Evolutionary conservation across 306 rosid species (phyloP).

Genomic region (Casuarina glauca): DNA sequence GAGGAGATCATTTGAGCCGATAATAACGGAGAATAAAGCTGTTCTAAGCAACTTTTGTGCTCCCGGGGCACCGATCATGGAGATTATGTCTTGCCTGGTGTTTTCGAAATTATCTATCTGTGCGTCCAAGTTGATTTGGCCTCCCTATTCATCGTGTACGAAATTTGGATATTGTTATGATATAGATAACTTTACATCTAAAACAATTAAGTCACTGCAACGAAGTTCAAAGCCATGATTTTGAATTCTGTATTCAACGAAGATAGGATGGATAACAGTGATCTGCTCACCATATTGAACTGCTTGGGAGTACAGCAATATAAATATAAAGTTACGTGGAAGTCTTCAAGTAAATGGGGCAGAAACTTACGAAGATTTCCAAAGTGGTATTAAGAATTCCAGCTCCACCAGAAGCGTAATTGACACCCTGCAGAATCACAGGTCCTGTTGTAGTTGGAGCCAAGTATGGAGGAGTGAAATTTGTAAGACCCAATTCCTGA

Average conservation of each 20-base stretch:
- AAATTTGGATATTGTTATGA: not conserved
- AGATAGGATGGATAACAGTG: not conserved
- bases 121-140: slow-evolving; percentile 60
- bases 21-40: slow-evolving; percentile 52
- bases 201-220: no score
- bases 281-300: not conserved
- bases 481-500: slow-evolving; percentile 44
- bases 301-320: not conserved
- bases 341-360: not conserved
- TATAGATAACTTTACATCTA: no score
- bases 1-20: slow-evolving; percentile 76
- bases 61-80: slow-evolving; percentile 42
- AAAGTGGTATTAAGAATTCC: slow-evolving; percentile 73
- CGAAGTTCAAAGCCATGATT: no score
- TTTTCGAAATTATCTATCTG: slow-evolving; percentile 65
- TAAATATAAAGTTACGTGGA: no score
- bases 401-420: slow-evolving; percentile 76
- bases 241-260: no score
- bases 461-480: slow-evolving; percentile 57
- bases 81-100: slow-evolving; percentile 60
- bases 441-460: slow-evolving; percentile 59
- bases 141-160: slow-evolving; percentile 41
- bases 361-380: slow-evolving; percentile 46
- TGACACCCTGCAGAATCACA: slow-evolving; percentile 59
- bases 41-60: slow-evolving; percentile 35